phyloP scores from a whole-genome alignment of 345 rosid genomes.

The Hypericum androsaemum region DNA sequence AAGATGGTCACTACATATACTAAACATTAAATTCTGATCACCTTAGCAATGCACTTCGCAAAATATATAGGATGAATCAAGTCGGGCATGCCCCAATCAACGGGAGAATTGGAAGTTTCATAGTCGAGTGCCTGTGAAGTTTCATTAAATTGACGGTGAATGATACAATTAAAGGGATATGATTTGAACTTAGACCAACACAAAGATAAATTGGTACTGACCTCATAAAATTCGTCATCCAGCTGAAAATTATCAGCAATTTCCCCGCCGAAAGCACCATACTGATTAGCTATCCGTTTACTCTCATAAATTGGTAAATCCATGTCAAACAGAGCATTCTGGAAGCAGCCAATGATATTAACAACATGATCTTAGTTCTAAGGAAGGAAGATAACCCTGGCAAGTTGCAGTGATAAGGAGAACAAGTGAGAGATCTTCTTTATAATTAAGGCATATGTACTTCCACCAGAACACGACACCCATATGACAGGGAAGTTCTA shows the following conservation, averaged over 20 bases:
- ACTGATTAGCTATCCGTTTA: conserved; percentile 35
- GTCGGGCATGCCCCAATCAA: conserved; percentile 86
- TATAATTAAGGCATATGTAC: too few relatives aligned
- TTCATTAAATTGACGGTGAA: conserved; percentile 10
- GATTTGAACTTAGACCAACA: conserved; percentile 1
- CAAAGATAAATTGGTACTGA: conserved; percentile 22
- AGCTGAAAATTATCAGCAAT: conserved; percentile 35
- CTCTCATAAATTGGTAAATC: conserved; percentile 54
- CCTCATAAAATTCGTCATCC: conserved; percentile 76
- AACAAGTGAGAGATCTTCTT: too few relatives aligned
- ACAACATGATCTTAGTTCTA: too few relatives aligned
- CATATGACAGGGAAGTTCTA: too few relatives aligned
- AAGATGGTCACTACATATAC: background rate
- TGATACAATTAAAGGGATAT: background rate
- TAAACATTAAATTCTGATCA: conserved; percentile 18
- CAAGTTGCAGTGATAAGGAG: too few relatives aligned
- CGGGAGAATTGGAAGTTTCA: conserved; percentile 48
- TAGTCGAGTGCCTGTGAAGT: conserved; percentile 53
- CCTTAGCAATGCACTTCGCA: conserved; percentile 84
- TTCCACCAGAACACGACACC: too few relatives aligned
- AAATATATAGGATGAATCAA: conserved; percentile 78
- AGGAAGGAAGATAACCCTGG: too few relatives aligned
- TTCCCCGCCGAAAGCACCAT: conserved; percentile 37
- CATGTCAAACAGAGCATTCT: conserved; percentile 84
- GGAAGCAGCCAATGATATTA: conserved; percentile 10